These are phyloP conservation scores for Fremontodendron californicum DNA, from an alignment of 345 rosid species.

Conservation along the genomic window DNA sequence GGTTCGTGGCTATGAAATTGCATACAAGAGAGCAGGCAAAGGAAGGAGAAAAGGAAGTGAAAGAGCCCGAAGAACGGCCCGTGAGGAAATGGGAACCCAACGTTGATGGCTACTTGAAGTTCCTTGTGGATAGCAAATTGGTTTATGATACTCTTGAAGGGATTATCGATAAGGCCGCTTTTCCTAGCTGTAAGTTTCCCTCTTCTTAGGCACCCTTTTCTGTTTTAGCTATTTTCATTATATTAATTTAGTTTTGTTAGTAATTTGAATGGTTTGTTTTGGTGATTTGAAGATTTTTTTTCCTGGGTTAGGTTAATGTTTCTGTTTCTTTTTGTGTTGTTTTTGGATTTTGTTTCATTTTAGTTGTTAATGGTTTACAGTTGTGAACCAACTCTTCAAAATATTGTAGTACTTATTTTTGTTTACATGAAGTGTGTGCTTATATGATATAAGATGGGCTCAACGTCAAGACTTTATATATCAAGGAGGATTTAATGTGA, in stretches of 20 bases:
- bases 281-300: neutral
- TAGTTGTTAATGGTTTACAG: neutral
- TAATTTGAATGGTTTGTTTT: neutral
- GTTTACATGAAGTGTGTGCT: neutral
- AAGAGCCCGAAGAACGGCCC: constrained; percentile 62
- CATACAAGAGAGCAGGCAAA: constrained; percentile 85
- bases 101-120: constrained; percentile 75
- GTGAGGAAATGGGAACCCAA: constrained; percentile 75
- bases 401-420: neutral
- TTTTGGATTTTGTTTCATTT: neutral
- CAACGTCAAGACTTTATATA: neutral
- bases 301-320: neutral
- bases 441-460: neutral
- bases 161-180: constrained; percentile 56
- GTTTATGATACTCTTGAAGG: constrained; percentile 86
- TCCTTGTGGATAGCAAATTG: constrained; percentile 87
- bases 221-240: neutral
- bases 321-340: neutral
- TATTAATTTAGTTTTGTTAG: neutral
- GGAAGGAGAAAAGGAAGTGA: constrained; percentile 81
- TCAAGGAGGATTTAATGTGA: neutral
- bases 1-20: constrained; percentile 91
- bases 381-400: neutral
- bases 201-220: neutral
- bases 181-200: constrained; percentile 66